These are phyloP conservation scores for Phytophthora quininea DNA, from an alignment of 352 stramenopile species.

Conservation along the genomic window DNA sequence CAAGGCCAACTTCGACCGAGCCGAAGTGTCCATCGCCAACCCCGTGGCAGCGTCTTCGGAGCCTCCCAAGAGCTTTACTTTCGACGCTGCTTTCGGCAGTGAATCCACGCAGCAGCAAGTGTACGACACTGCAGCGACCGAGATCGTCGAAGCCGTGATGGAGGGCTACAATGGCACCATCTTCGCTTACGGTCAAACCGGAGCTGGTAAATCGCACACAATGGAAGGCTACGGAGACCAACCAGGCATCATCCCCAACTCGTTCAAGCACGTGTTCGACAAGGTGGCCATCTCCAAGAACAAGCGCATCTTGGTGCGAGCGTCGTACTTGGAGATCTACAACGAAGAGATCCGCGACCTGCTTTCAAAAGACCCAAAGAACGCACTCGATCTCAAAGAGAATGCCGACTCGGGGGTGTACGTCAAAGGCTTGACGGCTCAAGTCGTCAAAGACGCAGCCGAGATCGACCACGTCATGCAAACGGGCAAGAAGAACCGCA, in stretches of 20 bases:
- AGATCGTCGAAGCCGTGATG: constrained; percentile 92
- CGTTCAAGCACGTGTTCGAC: constrained; percentile 92
- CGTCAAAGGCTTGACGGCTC: constrained; percentile 86
- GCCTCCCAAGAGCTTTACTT: constrained; percentile 95
- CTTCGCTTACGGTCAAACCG: constrained; percentile 91
- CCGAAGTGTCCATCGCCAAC: constrained; percentile 91
- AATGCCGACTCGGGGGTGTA: constrained; percentile 92
- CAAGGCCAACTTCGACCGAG: constrained; percentile 90
- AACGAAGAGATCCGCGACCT: constrained; percentile 98
- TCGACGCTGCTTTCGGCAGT: constrained; percentile 96
- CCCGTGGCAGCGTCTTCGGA: constrained; percentile 70
- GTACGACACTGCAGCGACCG: constrained; percentile 89
- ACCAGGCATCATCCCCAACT: constrained; percentile 90
- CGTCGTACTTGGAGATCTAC: constrained; percentile 98
- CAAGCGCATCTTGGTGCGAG: constrained; percentile 96
- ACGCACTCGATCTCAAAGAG: constrained; percentile 91
- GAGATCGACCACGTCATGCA: constrained; percentile 94
- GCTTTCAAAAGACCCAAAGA: constrained; percentile 83
- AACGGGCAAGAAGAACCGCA: constrained; percentile 94
- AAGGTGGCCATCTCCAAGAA: constrained; percentile 88
- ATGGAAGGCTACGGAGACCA: constrained; percentile 87
- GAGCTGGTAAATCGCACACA: constrained; percentile 89
- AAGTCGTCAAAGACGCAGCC: constrained; percentile 89
- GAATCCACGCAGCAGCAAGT: constrained; percentile 94
- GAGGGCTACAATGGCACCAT: constrained; percentile 94